phyloP scores from a whole-genome alignment of 371 early-diverging fungal species.

The Fennellomyces sp. region DNA sequence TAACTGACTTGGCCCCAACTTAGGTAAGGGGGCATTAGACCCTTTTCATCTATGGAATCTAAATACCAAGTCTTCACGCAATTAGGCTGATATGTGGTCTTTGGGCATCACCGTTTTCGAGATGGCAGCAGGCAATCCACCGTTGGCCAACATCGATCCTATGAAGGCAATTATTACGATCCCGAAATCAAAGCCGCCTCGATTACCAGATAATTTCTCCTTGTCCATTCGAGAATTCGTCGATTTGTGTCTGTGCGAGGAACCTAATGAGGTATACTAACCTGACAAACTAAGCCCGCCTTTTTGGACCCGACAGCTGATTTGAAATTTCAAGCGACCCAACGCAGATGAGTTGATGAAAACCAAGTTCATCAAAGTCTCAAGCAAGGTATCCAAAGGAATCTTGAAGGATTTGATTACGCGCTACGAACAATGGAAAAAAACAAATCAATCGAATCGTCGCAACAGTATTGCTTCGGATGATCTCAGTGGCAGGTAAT shows the following conservation, averaged over 20 bases:
- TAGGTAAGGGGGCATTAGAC: slow-evolving; percentile 8
- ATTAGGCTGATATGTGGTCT: slow-evolving; percentile 87
- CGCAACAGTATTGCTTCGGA: slow-evolving; percentile 47
- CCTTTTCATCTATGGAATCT: not conserved
- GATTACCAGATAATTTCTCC: slow-evolving; percentile 75
- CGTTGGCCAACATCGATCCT: slow-evolving; percentile 91
- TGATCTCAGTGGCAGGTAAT: slow-evolving; percentile 46
- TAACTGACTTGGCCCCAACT: slow-evolving; percentile 12
- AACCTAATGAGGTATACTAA: slow-evolving; percentile 75
- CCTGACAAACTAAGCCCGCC: not conserved
- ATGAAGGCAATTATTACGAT: slow-evolving; percentile 90
- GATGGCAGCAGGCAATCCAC: slow-evolving; percentile 94
- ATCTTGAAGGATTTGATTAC: slow-evolving; percentile 53
- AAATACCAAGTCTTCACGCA: not conserved
- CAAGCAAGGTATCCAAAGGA: slow-evolving; percentile 45
- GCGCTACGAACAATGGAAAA: slow-evolving; percentile 55
- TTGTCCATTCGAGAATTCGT: slow-evolving; percentile 90
- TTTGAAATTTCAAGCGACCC: slow-evolving; percentile 43
- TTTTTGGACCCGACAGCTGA: too few species aligned
- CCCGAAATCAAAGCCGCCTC: slow-evolving; percentile 74
- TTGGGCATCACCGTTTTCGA: slow-evolving; percentile 97
- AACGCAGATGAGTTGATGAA: slow-evolving; percentile 63
- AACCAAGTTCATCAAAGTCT: slow-evolving; percentile 58
- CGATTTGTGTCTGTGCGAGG: slow-evolving; percentile 81
- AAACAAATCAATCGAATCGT: slow-evolving; percentile 38